Evolutionary conservation across 768 basidiomycete species (phyloP).

Genomic region (Lanmaoa pseudosensibilis): DNA sequence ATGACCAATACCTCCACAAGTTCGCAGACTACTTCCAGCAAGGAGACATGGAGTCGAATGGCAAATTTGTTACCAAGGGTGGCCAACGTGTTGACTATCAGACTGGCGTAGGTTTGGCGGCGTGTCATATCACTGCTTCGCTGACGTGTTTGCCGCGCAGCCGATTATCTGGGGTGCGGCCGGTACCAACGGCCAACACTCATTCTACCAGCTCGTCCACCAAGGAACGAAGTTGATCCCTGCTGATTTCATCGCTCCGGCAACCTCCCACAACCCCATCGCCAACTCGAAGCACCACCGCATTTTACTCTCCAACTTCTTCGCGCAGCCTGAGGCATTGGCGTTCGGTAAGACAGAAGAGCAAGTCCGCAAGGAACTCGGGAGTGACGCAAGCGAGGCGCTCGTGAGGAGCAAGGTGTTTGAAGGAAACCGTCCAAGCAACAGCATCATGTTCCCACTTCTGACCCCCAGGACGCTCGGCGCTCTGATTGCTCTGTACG

Average conservation of each 20-base stretch:
- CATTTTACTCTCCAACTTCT: constrained; percentile 96
- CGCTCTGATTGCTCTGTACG: constrained; percentile 86
- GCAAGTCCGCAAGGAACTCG: constrained; percentile 70
- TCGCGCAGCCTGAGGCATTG: constrained; percentile 96
- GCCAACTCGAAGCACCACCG: constrained; percentile 88
- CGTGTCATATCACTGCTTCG: neutral
- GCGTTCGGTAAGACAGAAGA: constrained; percentile 98
- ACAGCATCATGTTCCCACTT: constrained; percentile 92
- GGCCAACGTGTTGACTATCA: constrained; percentile 93
- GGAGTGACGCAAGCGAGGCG: constrained; percentile 72
- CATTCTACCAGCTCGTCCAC: constrained; percentile 97
- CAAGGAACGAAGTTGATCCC: constrained; percentile 93
- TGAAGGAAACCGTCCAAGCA: constrained; percentile 95
- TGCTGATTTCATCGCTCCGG: constrained; percentile 88
- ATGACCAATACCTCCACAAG: constrained; percentile 98
- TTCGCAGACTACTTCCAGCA: constrained; percentile 99
- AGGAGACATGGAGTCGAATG: constrained; percentile 99
- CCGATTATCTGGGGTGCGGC: constrained; percentile 99
- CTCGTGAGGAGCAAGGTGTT: constrained; percentile 97
- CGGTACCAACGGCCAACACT: constrained; percentile 98
- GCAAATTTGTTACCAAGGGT: constrained; percentile 93
- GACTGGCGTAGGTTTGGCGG: constrained; percentile 74
- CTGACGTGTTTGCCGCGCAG: constrained; percentile 36
- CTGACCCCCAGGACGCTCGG: constrained; percentile 88
- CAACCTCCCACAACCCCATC: constrained; percentile 89